Evolutionary conservation across 2,329 filamentous ascomycete species (phyloP).

Genomic region (Sphaerulina musiva): DNA sequence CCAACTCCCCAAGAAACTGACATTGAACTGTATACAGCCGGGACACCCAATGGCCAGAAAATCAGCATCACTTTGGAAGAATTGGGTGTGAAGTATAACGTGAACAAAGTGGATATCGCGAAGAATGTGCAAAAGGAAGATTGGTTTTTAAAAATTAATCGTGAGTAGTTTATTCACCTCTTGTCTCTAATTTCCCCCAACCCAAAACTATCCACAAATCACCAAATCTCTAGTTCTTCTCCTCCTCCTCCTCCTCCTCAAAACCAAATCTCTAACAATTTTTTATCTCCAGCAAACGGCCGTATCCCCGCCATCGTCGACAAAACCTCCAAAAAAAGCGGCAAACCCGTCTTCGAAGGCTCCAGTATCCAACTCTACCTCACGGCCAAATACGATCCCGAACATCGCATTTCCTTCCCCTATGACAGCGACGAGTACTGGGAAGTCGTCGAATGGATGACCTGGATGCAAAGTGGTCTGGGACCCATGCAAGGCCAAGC

Average conservation of each 20-base stretch:
- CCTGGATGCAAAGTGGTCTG: slow-evolving; percentile 38
- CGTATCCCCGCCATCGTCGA: slow-evolving; percentile 44
- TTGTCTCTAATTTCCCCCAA: not conserved
- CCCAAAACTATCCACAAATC: too few relatives aligned
- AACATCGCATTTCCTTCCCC: slow-evolving; percentile 30
- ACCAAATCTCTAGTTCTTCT: too few relatives aligned
- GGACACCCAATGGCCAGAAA: slow-evolving; percentile 34
- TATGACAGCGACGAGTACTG: slow-evolving; percentile 37
- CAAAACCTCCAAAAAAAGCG: slow-evolving; percentile 21
- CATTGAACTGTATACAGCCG: slow-evolving; percentile 23
- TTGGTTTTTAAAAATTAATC: slow-evolving; percentile 45
- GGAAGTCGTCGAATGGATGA: slow-evolving; percentile 42
- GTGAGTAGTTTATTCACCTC: slow-evolving; percentile 10
- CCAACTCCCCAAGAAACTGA: slow-evolving; percentile 3
- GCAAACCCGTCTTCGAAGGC: slow-evolving; percentile 39
- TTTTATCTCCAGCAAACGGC: slow-evolving; percentile 49
- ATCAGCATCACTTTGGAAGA: slow-evolving; percentile 32
- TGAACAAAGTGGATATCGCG: slow-evolving; percentile 39
- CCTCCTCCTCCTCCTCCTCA: too few relatives aligned
- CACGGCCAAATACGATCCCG: slow-evolving; percentile 38
- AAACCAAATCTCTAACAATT: slow-evolving; percentile 43
- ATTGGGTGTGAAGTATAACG: slow-evolving; percentile 29
- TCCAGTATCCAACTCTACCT: slow-evolving; percentile 45
- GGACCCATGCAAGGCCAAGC: slow-evolving; percentile 37
- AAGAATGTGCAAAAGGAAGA: slow-evolving; percentile 42